Evolutionary conservation across 805 yeast genomes (phyloP).

Genomic region (Spathaspora hagerdaliae): DNA sequence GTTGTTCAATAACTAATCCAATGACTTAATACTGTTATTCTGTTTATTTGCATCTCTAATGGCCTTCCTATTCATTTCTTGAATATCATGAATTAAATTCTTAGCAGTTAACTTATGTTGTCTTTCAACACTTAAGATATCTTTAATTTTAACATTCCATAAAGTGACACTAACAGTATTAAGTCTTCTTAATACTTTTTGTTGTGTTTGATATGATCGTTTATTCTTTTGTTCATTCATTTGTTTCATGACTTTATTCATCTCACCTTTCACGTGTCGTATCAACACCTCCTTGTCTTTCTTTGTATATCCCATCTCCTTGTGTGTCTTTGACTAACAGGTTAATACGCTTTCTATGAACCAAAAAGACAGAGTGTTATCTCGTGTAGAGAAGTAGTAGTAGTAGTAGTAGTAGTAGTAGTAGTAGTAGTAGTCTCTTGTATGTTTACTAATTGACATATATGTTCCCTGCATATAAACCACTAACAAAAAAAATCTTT

Average conservation of each 20-base stretch:
- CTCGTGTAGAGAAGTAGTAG: too few relatives aligned
- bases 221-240: constrained; percentile 23
- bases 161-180: constrained; percentile 46
- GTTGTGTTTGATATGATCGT: constrained; percentile 24
- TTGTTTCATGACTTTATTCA: constrained; percentile 15
- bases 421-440: too few relatives aligned
- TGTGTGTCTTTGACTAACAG: too few relatives aligned
- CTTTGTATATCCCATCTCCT: constrained; percentile 16
- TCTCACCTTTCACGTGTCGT: constrained; percentile 19
- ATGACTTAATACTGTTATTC: background rate
- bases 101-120: constrained; percentile 29
- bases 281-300: constrained; percentile 36
- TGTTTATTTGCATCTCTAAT: background rate
- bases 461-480: too few relatives aligned
- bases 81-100: constrained; percentile 22
- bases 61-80: constrained; percentile 1
- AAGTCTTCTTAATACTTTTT: constrained; percentile 37
- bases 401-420: too few relatives aligned
- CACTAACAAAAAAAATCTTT: too few relatives aligned
- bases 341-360: too few relatives aligned
- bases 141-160: constrained; percentile 45
- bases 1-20: too few relatives aligned
- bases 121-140: constrained; percentile 44
- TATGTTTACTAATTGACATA: too few relatives aligned
- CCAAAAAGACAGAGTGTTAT: too few relatives aligned